phyloP scores from a whole-genome alignment of 257 asterid species.

The Solanum sejunctum region DNA sequence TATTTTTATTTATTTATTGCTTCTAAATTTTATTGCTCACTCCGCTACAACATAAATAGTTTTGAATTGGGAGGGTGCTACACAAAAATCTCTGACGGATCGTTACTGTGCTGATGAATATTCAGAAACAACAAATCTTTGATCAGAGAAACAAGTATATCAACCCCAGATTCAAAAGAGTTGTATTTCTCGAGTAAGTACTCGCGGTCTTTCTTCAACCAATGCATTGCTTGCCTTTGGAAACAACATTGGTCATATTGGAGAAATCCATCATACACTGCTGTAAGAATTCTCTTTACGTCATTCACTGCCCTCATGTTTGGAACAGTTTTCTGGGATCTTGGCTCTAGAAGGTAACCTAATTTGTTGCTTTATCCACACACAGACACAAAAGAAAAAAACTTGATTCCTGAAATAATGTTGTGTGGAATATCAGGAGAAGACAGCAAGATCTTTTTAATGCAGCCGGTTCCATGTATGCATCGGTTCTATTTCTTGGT shows the following conservation, averaged over 20 bases:
- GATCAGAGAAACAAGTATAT: slow-evolving; percentile 42
- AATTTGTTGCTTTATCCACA: background rate
- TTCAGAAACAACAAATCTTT: slow-evolving; percentile 59
- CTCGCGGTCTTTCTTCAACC: slow-evolving; percentile 48
- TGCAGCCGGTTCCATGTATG: slow-evolving; percentile 81
- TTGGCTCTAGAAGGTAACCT: slow-evolving; percentile 49
- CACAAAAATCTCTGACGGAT: background rate
- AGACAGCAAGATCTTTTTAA: slow-evolving; percentile 53
- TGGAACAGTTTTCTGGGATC: slow-evolving; percentile 70
- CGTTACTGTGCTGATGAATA: background rate
- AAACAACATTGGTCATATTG: slow-evolving; percentile 62
- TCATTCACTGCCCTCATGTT: slow-evolving; percentile 46
- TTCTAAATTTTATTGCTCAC: no score
- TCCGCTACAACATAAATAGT: background rate
- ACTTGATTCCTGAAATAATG: background rate
- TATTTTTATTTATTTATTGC: no score
- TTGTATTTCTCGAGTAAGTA: slow-evolving; percentile 37
- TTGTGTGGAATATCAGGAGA: slow-evolving; percentile 19
- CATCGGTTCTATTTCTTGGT: slow-evolving; percentile 62
- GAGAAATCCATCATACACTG: slow-evolving; percentile 72
- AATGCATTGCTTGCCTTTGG: slow-evolving; percentile 20
- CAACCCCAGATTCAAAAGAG: slow-evolving; percentile 41
- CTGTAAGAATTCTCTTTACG: slow-evolving; percentile 62
- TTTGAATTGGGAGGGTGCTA: background rate
- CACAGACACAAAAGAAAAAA: background rate